These are phyloP conservation scores for Dalechampia spathulata DNA, from an alignment of 441 rosid species.

Conservation along the genomic window DNA sequence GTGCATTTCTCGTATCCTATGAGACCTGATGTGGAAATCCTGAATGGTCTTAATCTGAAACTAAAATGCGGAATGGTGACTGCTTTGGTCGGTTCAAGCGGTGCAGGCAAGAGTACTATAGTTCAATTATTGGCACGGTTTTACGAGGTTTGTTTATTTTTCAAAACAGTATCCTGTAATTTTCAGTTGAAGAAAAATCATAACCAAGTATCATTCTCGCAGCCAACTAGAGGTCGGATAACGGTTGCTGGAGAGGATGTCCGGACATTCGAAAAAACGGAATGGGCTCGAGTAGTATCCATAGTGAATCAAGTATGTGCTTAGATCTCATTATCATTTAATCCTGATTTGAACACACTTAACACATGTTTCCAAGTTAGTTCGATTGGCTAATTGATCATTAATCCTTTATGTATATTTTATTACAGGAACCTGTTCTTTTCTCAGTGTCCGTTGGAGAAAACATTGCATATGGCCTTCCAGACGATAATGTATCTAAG, in stretches of 20 bases:
- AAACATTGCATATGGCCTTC: slow-evolving; percentile 96
- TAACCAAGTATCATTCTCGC: slow-evolving; percentile 21
- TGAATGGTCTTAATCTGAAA: slow-evolving; percentile 60
- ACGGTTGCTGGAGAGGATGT: slow-evolving; percentile 88
- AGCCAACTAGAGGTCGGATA: slow-evolving; percentile 86
- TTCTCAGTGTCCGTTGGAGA: slow-evolving; percentile 89
- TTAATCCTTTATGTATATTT: slow-evolving; percentile 2
- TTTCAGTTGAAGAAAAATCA: neutral
- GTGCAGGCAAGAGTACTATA: slow-evolving; percentile 94
- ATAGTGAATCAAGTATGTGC: slow-evolving; percentile 77
- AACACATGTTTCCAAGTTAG: neutral
- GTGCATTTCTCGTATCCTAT: slow-evolving; percentile 82
- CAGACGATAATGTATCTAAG: slow-evolving; percentile 79
- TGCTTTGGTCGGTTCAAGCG: slow-evolving; percentile 93
- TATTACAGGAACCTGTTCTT: slow-evolving; percentile 81
- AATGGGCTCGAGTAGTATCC: slow-evolving; percentile 86
- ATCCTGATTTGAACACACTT: neutral
- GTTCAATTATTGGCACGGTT: slow-evolving; percentile 91
- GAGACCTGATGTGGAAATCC: slow-evolving; percentile 71
- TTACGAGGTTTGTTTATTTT: slow-evolving; percentile 54
- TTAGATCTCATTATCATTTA: slow-evolving; percentile 8
- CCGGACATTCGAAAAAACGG: slow-evolving; percentile 80
- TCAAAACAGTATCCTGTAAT: slow-evolving; percentile 3
- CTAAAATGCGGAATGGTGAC: slow-evolving; percentile 77
- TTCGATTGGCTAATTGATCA: slow-evolving; percentile 4